These are phyloP conservation scores for Eragrostis nindensis DNA, from an alignment of 176 grass and related monocot species.

Conservation along the genomic window DNA sequence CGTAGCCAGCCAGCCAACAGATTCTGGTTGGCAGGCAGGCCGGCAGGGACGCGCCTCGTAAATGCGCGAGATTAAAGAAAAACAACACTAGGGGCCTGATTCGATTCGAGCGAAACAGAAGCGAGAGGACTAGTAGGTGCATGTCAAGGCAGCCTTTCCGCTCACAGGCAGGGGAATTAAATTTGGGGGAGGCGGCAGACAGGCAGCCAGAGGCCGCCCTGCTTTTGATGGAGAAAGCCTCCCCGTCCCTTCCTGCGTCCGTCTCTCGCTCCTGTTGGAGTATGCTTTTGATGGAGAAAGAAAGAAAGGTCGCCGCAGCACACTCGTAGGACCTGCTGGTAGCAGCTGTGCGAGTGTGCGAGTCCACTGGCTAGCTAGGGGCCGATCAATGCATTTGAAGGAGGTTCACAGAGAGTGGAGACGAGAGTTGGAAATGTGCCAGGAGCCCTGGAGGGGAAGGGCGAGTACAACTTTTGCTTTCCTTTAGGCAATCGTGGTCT, in stretches of 20 bases:
- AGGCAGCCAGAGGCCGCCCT: background rate
- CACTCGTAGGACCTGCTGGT: conserved; percentile 9
- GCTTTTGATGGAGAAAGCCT: conserved; percentile 34
- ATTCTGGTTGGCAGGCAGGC: background rate
- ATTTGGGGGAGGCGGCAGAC: conserved; percentile 4
- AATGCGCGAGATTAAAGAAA: background rate
- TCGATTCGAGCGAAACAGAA: conserved; percentile 4
- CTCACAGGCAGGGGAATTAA: conserved; percentile 21
- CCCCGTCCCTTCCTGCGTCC: background rate
- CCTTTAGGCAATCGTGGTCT: background rate
- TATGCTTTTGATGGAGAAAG: conserved; percentile 33
- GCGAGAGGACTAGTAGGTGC: background rate
- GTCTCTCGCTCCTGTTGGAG: background rate
- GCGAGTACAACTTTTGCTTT: conserved; percentile 4
- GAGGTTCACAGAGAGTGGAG: too few relatives aligned
- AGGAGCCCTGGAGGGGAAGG: too few relatives aligned
- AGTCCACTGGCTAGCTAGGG: background rate
- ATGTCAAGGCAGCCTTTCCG: background rate
- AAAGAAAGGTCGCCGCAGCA: conserved; percentile 26
- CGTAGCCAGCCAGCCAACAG: background rate
- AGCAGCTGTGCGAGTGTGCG: background rate
- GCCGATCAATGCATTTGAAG: background rate
- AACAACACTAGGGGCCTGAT: background rate
- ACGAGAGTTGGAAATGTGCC: too few relatives aligned
- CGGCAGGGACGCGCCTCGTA: background rate